phyloP scores from a whole-genome alignment of 192 early-diverging fungal genomes.

The Coemansia sp. region DNA sequence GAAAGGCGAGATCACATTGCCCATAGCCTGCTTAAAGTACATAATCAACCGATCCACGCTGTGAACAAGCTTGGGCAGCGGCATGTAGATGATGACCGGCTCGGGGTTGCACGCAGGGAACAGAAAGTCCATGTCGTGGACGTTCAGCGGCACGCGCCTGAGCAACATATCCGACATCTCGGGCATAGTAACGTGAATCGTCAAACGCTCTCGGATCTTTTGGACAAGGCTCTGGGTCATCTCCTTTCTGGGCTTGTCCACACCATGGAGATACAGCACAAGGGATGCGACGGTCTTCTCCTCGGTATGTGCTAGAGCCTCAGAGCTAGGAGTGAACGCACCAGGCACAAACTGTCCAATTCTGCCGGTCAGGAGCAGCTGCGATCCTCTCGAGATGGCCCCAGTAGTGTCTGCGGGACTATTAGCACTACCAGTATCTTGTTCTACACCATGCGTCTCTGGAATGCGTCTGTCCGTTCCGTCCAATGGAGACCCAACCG shows the following conservation, averaged over 20 bases:
- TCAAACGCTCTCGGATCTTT: slow-evolving; percentile 51
- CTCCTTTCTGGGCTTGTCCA: slow-evolving; percentile 40
- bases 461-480: not conserved
- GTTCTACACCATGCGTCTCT: not conserved
- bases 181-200: slow-evolving; percentile 41
- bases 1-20: slow-evolving; percentile 41
- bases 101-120: slow-evolving; percentile 49
- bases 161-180: slow-evolving; percentile 48
- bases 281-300: slow-evolving; percentile 34
- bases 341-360: not conserved
- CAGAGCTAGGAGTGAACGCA: slow-evolving; percentile 2
- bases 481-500: not conserved
- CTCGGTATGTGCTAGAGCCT: slow-evolving; percentile 11
- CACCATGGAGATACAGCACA: slow-evolving; percentile 38
- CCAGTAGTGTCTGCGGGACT: not conserved
- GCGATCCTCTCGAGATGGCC: not conserved
- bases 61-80: slow-evolving; percentile 51
- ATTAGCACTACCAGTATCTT: not conserved
- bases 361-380: not conserved
- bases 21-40: slow-evolving; percentile 45
- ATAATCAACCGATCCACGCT: slow-evolving; percentile 34
- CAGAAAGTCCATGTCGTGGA: slow-evolving; percentile 51
- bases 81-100: slow-evolving; percentile 49
- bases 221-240: slow-evolving; percentile 42
- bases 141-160: slow-evolving; percentile 40